These are phyloP conservation scores for Coniosporium apollinis DNA, from an alignment of 495 filamentous ascomycete genomes.

Conservation along the genomic window DNA sequence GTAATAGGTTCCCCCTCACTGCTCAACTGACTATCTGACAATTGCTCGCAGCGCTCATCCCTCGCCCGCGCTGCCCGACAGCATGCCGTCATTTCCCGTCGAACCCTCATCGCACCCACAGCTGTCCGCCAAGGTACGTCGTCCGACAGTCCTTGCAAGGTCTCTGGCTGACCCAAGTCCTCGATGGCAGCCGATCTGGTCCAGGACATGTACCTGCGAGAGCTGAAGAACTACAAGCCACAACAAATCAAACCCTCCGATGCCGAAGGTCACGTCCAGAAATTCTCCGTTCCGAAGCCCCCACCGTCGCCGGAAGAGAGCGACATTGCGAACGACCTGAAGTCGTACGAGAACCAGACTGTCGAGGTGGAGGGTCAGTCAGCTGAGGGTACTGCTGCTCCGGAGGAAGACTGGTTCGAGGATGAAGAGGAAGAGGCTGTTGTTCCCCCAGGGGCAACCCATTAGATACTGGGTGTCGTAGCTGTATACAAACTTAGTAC, in stretches of 20 bases:
- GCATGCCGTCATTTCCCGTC: constrained; percentile 41
- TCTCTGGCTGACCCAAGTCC: no score
- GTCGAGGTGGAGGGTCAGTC: constrained; percentile 89
- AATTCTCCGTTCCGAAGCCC: constrained; percentile 60
- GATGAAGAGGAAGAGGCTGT: constrained; percentile 45
- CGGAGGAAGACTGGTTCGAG: constrained; percentile 53
- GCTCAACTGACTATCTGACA: not conserved
- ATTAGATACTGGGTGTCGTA: no score
- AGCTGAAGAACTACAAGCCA: constrained; percentile 86
- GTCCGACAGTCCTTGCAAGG: no score
- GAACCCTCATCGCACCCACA: constrained; percentile 69
- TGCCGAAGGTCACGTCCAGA: constrained; percentile 78
- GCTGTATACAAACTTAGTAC: no score
- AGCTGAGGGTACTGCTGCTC: constrained; percentile 33
- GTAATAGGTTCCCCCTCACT: constrained; percentile 7
- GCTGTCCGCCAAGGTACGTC: constrained; percentile 54
- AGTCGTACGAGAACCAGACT: constrained; percentile 78
- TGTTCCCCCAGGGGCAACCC: not conserved
- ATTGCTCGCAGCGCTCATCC: constrained; percentile 54
- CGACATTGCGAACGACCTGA: constrained; percentile 75
- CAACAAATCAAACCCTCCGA: constrained; percentile 68
- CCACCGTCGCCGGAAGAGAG: constrained; percentile 81
- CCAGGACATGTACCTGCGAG: constrained; percentile 90
- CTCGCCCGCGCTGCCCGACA: constrained; percentile 61
- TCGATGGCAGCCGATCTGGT: constrained; percentile 87